Percentiles rank a stretch among this genome's conserved stretches.
Conservation (phyloP, 345 rosid genomes). For the sweet orange (Citrus sinensis) region DVS_A1.0 CM039166.1:11036501-11037000, state of each 20-base stretch:
- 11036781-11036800: not conserved
- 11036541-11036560: slow-evolving; percentile 10
- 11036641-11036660: slow-evolving; percentile 5
- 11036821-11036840: not conserved
- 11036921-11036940: not conserved
- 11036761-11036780: not conserved
- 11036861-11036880: too few relatives aligned
- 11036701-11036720: not conserved
- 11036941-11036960: not conserved
- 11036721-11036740: slow-evolving; percentile 2
- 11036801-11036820: not conserved
- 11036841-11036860: not conserved
- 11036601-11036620: slow-evolving; percentile 9
- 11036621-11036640: slow-evolving; percentile 15
- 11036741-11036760: not conserved
- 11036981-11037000: not conserved
- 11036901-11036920: not conserved
- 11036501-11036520: slow-evolving; percentile 12
- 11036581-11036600: slow-evolving; percentile 17
- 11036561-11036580: slow-evolving; percentile 23
- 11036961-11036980: not conserved
- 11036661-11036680: slow-evolving; percentile 29
- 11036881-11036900: too few relatives aligned
- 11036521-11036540: slow-evolving; percentile 3
- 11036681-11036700: slow-evolving; percentile 66